phyloP scores from a whole-genome alignment of 345 rosid genomes.

The Lepidium africanum region DNA sequence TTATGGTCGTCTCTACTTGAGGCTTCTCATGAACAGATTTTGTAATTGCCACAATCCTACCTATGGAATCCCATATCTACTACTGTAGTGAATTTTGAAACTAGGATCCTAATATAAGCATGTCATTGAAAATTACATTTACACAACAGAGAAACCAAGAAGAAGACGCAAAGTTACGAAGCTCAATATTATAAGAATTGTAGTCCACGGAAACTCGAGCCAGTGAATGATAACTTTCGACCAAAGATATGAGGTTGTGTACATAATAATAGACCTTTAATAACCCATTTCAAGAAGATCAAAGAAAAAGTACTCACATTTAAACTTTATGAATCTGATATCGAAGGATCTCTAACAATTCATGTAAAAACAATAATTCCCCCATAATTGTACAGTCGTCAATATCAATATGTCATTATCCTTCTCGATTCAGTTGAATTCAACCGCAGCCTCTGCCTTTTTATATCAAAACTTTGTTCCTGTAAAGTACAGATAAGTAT shows the following conservation, averaged over 20 bases:
- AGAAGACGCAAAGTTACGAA: background rate
- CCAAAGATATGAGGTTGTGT: background rate
- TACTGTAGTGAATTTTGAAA: background rate
- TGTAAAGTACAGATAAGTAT: slow-evolving; percentile 19
- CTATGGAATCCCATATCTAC: background rate
- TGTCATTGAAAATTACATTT: background rate
- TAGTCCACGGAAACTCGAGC: background rate
- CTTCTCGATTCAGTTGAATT: slow-evolving; percentile 11
- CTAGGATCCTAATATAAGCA: background rate
- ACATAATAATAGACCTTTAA: background rate
- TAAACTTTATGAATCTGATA: slow-evolving; percentile 1
- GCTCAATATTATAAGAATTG: background rate
- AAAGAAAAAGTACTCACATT: background rate
- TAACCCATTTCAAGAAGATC: background rate
- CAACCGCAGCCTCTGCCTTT: slow-evolving; percentile 13
- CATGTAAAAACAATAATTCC: slow-evolving; percentile 14
- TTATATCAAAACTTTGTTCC: slow-evolving; percentile 93
- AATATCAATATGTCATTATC: slow-evolving; percentile 17
- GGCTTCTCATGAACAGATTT: background rate
- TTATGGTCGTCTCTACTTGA: slow-evolving; percentile 4
- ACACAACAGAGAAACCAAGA: background rate
- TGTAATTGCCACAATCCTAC: background rate
- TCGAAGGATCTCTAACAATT: slow-evolving; percentile 1
- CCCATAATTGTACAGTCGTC: slow-evolving; percentile 9
- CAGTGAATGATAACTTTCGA: background rate